Base-by-base conservation (phyloP, 352 stramenopile genomes). In the Phytophthora hybrid region DNA sequence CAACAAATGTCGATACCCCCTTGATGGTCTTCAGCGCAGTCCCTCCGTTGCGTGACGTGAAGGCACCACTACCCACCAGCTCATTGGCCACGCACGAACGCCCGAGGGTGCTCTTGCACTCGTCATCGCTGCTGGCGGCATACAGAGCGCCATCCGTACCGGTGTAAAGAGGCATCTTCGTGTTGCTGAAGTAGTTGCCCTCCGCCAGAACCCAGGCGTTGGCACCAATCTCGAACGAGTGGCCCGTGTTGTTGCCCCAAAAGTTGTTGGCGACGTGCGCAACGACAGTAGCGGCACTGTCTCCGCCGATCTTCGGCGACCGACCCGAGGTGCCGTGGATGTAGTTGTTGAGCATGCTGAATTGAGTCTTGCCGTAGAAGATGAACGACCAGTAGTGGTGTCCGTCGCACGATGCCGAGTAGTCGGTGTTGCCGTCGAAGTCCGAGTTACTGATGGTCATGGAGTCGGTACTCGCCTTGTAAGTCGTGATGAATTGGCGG, bases 371-470 rank as follows among this genome's bases (percentile, higher is more conserved):
- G n/a, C n/a, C n/a, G n/a, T n/a, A n/a, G n/a, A n/a, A n/a, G n/a
- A n/a, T n/a, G n/a, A n/a, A n/a, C n/a, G n/a, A n/a, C n/a, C n/a
- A n/a, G n/a, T n/a, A n/a, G n/a, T n/a, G n/a, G n/a, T n/a, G n/a
- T n/a, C n/a, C n/a, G n/a, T n/a, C n/a, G 60, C 79, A 86, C 10
- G 79, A 73, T 0, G 77, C 34, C 26, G 76, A 83, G 56, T 70
- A 83, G 19, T 52, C 18, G 14, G 79, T 82, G n/a, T 52, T 54
- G 5, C 80, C 80, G 52, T 87, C 80, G 71, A 87, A 84, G 37
- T 87, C 74, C 52, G 68, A 83, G 75, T 86, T 85, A 69, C 77
- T 85, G 71, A 88, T 81, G 14, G 81, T 88, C 62, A 86, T 62
- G 21, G 71, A 82, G 32, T 73, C 70, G 3, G 67, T 61, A 14